Percentiles rank a stretch among this genome's conserved stretches.
Conservation (phyloP, 2,329 filamentous ascomycete species). For the Diaporthe amygdali region DNA sequence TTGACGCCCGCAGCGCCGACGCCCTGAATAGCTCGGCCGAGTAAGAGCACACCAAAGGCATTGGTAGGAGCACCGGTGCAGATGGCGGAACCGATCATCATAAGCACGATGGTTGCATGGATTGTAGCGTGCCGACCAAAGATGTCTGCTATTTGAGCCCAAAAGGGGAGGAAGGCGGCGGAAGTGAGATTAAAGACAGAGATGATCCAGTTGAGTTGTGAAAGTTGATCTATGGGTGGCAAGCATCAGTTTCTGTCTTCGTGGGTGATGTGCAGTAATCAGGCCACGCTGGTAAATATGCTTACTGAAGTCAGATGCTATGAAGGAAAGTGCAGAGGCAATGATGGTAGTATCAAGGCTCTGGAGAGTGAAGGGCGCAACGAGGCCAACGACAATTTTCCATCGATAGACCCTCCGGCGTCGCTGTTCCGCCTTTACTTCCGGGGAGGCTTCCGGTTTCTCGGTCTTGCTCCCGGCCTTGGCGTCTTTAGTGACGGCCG, state of each 20-base stretch:
- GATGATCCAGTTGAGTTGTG: slow-evolving; percentile 72
- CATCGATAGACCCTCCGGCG: slow-evolving; percentile 51
- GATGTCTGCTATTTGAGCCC: slow-evolving; percentile 68
- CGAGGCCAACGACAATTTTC: slow-evolving; percentile 64
- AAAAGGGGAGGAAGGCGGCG: slow-evolving; percentile 70
- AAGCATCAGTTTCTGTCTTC: neutral
- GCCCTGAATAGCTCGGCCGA: slow-evolving; percentile 69
- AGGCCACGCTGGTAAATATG: neutral
- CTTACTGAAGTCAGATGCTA: slow-evolving; percentile 68
- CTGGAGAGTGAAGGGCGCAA: slow-evolving; percentile 66
- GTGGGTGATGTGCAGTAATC: neutral
- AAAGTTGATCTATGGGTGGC: slow-evolving; percentile 47
- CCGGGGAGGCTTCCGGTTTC: slow-evolving; percentile 25
- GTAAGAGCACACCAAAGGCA: slow-evolving; percentile 63
- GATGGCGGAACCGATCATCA: slow-evolving; percentile 65
- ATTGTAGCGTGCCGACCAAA: slow-evolving; percentile 67
- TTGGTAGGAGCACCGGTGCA: slow-evolving; percentile 61
- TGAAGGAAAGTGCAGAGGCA: slow-evolving; percentile 64
- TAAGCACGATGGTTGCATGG: slow-evolving; percentile 60
- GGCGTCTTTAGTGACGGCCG: neutral
- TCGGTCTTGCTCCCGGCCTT: neutral
- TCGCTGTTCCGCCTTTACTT: slow-evolving; percentile 38
- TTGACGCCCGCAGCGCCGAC: slow-evolving; percentile 65
- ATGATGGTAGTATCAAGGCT: slow-evolving; percentile 69
- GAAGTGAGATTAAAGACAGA: slow-evolving; percentile 72